phyloP scores from a whole-genome alignment of 2,329 filamentous ascomycete species.

The Hortaea werneckii region DNA sequence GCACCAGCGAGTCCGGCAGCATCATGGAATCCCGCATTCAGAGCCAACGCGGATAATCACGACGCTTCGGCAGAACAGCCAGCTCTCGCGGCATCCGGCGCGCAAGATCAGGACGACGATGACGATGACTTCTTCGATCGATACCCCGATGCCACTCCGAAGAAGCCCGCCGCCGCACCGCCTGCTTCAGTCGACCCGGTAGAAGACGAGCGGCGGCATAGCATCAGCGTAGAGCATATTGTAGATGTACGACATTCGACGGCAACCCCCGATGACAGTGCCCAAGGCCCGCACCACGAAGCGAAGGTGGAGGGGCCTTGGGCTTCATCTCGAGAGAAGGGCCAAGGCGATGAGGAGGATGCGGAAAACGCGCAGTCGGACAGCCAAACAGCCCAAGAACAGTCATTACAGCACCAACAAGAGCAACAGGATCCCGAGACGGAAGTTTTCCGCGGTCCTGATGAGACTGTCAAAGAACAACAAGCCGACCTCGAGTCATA shows the following conservation, averaged over 20 bases:
- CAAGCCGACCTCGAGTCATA: conserved; percentile 11
- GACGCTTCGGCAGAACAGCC: neutral
- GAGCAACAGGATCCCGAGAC: conserved; percentile 13
- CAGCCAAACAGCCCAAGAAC: neutral
- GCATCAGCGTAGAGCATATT: conserved; percentile 4
- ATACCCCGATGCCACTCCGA: conserved; percentile 18
- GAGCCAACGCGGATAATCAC: conserved; percentile 17
- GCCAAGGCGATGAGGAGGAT: neutral
- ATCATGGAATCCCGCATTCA: conserved; percentile 48
- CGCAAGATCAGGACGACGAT: conserved; percentile 15
- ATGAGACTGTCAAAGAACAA: conserved; percentile 15
- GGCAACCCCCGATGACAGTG: conserved; percentile 7
- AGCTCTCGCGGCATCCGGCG: neutral
- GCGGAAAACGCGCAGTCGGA: neutral
- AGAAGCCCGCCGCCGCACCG: conserved; percentile 6
- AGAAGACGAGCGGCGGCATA: neutral
- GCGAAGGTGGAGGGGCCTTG: conserved; percentile 4
- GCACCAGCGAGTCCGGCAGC: conserved; percentile 9
- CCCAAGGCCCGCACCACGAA: conserved; percentile 5
- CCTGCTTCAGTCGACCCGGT: neutral
- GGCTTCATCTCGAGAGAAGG: conserved; percentile 2
- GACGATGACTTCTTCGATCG: conserved; percentile 30
- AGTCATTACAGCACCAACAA: neutral
- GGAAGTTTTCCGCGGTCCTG: conserved; percentile 11
- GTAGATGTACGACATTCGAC: conserved; percentile 1